Evolutionary conservation across 2,329 filamentous ascomycete species (phyloP).

Genomic region (Pseudocercospora fuligena): DNA sequence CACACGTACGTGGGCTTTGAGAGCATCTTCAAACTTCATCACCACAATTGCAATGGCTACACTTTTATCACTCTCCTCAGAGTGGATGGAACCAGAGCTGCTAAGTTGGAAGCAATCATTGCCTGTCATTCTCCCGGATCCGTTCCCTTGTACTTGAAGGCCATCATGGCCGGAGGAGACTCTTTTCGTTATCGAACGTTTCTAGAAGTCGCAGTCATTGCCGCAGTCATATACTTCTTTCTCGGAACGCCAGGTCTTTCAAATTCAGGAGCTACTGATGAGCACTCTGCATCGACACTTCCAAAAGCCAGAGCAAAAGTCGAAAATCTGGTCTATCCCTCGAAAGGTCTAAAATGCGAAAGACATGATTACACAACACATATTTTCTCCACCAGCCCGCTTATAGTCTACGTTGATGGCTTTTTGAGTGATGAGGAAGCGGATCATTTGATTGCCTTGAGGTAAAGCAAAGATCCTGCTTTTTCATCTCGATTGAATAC

Average conservation of each 20-base stretch:
- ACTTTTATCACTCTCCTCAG: neutral
- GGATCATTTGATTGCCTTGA: constrained; percentile 49
- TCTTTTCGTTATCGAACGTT: constrained; percentile 37
- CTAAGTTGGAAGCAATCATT: neutral
- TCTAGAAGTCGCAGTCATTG: constrained; percentile 39
- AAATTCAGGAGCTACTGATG: neutral
- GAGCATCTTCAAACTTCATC: neutral
- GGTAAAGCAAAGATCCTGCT: constrained; percentile 46
- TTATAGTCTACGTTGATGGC: constrained; percentile 61
- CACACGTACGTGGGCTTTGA: neutral
- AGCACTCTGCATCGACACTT: neutral
- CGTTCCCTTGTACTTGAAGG: neutral
- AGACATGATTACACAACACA: constrained; percentile 49
- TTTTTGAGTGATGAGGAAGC: constrained; percentile 26
- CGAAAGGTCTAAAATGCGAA: constrained; percentile 44
- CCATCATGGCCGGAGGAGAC: constrained; percentile 13
- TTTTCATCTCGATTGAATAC: neutral
- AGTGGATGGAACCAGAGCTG: neutral
- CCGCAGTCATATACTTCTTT: constrained; percentile 39
- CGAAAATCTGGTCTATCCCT: constrained; percentile 50
- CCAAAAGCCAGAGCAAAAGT: constrained; percentile 34
- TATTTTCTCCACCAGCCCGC: constrained; percentile 58
- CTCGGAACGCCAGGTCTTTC: constrained; percentile 38
- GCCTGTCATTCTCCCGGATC: neutral
- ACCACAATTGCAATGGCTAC: neutral